Evolutionary conservation across 352 stramenopile genomes (phyloP).

Genomic region (Globisporangium nagaii): DNA sequence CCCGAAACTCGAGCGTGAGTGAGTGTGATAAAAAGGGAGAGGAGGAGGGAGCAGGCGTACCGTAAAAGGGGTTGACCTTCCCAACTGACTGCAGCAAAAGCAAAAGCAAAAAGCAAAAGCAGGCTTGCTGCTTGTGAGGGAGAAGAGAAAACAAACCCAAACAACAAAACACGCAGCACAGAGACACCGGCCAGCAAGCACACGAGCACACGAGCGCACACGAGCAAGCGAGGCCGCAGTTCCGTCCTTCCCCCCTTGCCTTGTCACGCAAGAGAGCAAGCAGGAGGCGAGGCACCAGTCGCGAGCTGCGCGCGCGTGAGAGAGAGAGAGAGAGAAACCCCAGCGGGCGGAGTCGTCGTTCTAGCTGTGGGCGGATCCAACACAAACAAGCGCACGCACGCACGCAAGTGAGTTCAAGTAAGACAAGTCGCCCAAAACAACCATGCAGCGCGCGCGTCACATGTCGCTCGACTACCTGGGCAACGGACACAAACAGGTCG

Average conservation of each 20-base stretch:
- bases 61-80: background rate
- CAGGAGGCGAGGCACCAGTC: background rate
- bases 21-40: no score
- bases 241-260: background rate
- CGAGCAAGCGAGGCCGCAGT: background rate
- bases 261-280: no score
- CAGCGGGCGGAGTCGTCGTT: constrained; percentile 17
- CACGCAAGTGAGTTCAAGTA: background rate
- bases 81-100: constrained; percentile 3
- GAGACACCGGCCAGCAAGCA: background rate
- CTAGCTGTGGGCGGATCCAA: constrained; percentile 14
- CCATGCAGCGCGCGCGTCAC: constrained; percentile 57
- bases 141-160: constrained; percentile 5
- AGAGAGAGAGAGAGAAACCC: constrained; percentile 9
- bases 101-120: no score
- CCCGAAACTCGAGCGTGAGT: no score
- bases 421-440: background rate
- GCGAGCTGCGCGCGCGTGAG: background rate
- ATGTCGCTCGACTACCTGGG: constrained; percentile 50
- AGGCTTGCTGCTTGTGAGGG: no score
- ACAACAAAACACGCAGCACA: background rate
- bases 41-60: no score
- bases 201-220: background rate
- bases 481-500: constrained; percentile 6
- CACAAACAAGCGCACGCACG: background rate